Base-by-base conservation (phyloP, 208 protist genomes). In the Leishmania guyanensis region DNA sequence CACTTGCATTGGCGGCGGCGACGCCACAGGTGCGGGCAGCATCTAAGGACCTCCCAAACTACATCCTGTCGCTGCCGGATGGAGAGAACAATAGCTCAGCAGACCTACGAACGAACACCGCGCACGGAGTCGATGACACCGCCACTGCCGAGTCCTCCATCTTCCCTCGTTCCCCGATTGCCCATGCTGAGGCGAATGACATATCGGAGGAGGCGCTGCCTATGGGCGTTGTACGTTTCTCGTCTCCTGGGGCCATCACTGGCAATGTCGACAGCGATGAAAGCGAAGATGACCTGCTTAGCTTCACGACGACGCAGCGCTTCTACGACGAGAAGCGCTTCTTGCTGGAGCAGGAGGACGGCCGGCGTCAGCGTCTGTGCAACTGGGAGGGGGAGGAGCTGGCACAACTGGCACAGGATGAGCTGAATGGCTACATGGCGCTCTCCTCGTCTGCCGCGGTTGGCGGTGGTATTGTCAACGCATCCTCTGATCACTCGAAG, bases 341-440 rank as follows among this genome's bases (percentile, higher is more conserved):
- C 76, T 56, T 92, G 26, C 80, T 90, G 0, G 86, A 93, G 79
- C 83, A 90, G 78, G 92, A 95, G 78, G 81, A 86, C 29, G 87
- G 60, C 33, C 89, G 90, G 51, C 88, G 92, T 9, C 84, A 89
- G 83, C 92, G 92, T 4, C 79, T 95, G 60, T 75, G 77, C 65
- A 95, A 95, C 86, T 93, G 89, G 89, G 90, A 93, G 79, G 92
- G 92, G 77, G 92, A 95, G 86, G 92, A 93, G 78, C 88, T 90
- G 54, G 86, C 82, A 14, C 60, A 78, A 68, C 75, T 90, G 48
- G 77, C 73, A 56, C 84, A 89, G 74, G 77, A 79, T 65, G 89
- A 87, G 78, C 85, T 89, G 39, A 81, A 69, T 29, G 78, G 77
- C 58, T 87, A 84, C 79, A 70, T 82, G 58, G 26, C 33, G 9